Conservation (phyloP, 371 early-diverging fungal genomes). For the Mortierella sp. region DNA sequence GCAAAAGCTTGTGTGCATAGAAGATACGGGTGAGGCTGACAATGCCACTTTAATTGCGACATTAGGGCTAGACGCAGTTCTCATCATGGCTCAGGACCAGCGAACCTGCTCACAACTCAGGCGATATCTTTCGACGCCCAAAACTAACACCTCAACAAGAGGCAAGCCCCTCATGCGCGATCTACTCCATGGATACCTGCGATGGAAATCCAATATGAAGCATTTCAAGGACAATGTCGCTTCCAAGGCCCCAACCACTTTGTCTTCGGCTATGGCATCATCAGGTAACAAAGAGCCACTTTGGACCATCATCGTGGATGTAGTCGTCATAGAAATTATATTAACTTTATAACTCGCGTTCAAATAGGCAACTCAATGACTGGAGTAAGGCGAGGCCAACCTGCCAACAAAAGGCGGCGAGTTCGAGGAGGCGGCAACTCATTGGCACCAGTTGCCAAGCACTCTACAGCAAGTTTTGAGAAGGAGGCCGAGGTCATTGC, state of each 20-base stretch:
- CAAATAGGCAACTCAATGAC: constrained; percentile 16
- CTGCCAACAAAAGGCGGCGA: constrained; percentile 84
- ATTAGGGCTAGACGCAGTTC: constrained; percentile 61
- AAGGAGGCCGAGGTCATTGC: constrained; percentile 66
- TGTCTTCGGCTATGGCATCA: constrained; percentile 9
- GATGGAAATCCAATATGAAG: constrained; percentile 74
- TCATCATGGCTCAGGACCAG: constrained; percentile 82
- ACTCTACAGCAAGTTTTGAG: constrained; percentile 54
- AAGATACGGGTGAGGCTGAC: not conserved
- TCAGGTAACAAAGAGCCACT: constrained; percentile 4
- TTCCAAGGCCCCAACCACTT: constrained; percentile 4
- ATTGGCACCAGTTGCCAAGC: constrained; percentile 52
- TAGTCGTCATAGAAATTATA: not conserved
- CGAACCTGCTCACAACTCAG: constrained; percentile 79
- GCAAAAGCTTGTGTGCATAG: not conserved
- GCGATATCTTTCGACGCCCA: constrained; percentile 63
- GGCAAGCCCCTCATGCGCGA: constrained; percentile 65
- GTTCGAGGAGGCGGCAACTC: constrained; percentile 79
- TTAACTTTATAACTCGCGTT: not conserved
- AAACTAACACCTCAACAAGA: constrained; percentile 29
- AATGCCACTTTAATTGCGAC: not conserved
- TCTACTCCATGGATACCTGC: constrained; percentile 72
- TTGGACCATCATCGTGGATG: too few species aligned
- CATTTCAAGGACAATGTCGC: constrained; percentile 57
- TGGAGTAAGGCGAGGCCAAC: constrained; percentile 43